Conservation (phyloP, 495 filamentous ascomycete genomes). For the Lentithecium fluviatile region DNA sequence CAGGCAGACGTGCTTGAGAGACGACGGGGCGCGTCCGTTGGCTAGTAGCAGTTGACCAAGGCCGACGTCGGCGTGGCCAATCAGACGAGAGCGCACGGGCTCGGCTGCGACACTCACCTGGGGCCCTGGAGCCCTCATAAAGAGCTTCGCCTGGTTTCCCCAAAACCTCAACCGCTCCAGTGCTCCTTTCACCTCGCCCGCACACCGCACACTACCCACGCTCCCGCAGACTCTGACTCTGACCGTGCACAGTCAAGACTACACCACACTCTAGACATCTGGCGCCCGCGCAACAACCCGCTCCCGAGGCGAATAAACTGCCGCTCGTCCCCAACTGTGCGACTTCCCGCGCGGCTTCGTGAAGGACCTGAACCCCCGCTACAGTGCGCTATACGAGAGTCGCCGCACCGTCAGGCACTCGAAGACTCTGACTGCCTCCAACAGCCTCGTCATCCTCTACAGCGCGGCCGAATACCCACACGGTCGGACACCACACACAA, state of each 20-base stretch:
- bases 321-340: constrained; percentile 13
- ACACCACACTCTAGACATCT: not conserved
- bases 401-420: not conserved
- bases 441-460: not conserved
- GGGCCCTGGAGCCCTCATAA: constrained; percentile 8
- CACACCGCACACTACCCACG: not conserved
- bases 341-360: not conserved
- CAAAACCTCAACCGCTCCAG: constrained; percentile 7
- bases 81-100: constrained; percentile 8
- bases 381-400: not conserved
- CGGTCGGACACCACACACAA: not conserved
- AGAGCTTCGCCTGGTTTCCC: constrained; percentile 13
- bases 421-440: not conserved
- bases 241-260: not conserved
- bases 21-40: not conserved
- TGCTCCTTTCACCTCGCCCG: not conserved
- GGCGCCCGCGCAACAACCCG: not conserved
- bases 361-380: not conserved
- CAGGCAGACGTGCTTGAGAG: too few relatives aligned
- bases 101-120: constrained; percentile 10
- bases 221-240: not conserved
- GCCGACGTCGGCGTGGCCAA: constrained; percentile 20
- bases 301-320: constrained; percentile 6
- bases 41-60: constrained; percentile 3
- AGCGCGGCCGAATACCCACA: not conserved